Base-by-base conservation (phyloP, 2,329 filamentous ascomycete species). In the Allantophomopsis cytisporea region DNA sequence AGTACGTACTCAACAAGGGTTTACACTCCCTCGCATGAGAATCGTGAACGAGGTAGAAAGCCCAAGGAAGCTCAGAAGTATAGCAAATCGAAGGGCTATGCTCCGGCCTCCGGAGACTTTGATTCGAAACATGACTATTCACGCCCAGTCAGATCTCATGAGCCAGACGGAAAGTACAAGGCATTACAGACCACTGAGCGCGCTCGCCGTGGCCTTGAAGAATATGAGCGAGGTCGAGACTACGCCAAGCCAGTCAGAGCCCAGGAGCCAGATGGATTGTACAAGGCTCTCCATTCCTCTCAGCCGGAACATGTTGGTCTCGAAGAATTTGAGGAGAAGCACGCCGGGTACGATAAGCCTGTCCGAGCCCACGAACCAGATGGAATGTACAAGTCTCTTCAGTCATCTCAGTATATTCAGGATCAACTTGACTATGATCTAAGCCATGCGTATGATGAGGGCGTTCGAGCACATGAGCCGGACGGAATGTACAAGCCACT, bases 381-480 rank as follows among this genome's bases (percentile, higher is more conserved):
- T 45, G 65, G 64, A 31, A 10, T 28, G 11, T 28, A 28, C 8
- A 57, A 61, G 28, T 47, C 23, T 12, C 21, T 38, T n/a, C 36
- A 41, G 7, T 58, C 60, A 28, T 44, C 54, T n/a, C 55, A 60
- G 4, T 57, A 57, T 40, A 46, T 66, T 39, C 55, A 63, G 1
- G 59, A 13, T 12, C n/a, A 34, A 17, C n/a, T 17, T 34, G 31
- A 34, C n/a, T 14, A 14, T 15, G 31, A 34, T 14, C n/a, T 34
- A 15, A 10, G 15, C 14, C n/a, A 17, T 13, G 23, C 4, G 5
- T 28, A 28, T 10, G 64, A 64, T 47, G 53, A 52, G 23, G 55
- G 59, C 1, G 42, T 52, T n/a, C 43, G 43, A 16, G 32, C 45
- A 7, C 45, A 57, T 11, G 57, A 60, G 42, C 54, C 54, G 2